Evolutionary conservation across 345 rosid species (phyloP), one percentile per base, ranked within the genome.

Genomic region (Populus pruinosa): DNA sequence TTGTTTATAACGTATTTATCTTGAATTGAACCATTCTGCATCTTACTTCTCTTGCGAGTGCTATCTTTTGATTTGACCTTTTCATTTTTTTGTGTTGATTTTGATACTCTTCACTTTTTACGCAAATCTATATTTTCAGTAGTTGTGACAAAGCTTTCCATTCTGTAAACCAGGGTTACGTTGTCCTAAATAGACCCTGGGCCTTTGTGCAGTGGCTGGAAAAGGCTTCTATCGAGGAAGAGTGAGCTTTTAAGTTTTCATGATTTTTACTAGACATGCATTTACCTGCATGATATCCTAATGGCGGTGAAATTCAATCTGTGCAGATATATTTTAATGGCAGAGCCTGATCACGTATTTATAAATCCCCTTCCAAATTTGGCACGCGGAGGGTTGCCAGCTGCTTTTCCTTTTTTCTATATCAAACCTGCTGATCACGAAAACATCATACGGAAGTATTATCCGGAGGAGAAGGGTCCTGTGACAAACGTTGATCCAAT

Each of bases 121-220:
- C 43, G 8, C 41, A 71, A 39, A 55, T 43, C 66, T 49, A 13
- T 27, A 47, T 72, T 6, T 4, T 13, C 41, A 44, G 27, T 8
- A 55, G 53, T 20, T 18, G 20, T 72, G 5, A 49, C 25, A 18
- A 50, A 38, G 53, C 8, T 66, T 65, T 38, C 47, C 63, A 17
- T 55, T 49, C 17, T 67, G 33, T 66, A 63, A 59, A 73, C 35
- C 92, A 93, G 99, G 98, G 99, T 33, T 93, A 96, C 76, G 84
- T 93, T 69, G 99, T 96, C 74, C 86, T 96, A 72, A 92, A 96
- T 79, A 90, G 99, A 86, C 98, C 99, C 53, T 93, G 98, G 97
- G 98, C 99, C 2, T 96, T 93, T 65, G 98, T 92, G 70, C 99
- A 96, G 61, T 92, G 98, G 98, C 88, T 96, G 78, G 90, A 90